Base-by-base conservation (phyloP, 345 rosid species). In the Pistacia integerrima region DNA sequence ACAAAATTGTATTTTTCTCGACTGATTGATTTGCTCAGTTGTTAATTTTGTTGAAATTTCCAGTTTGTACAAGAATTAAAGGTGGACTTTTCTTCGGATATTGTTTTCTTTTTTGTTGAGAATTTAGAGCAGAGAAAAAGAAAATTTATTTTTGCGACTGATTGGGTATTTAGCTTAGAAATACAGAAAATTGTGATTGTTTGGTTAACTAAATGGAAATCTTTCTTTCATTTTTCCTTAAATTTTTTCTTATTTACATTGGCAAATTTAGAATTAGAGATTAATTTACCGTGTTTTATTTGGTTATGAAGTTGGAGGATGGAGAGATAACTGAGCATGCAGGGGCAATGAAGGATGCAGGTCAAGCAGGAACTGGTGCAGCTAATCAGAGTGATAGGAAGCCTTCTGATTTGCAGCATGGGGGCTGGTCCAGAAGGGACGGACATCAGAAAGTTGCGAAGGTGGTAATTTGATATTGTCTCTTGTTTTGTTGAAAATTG, bases 371-470 rank as follows among this genome's bases (percentile, higher is more conserved):
- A 64, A 74, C 77, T 59, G 87, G 38, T 6, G 46, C 35, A 7
- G 74, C 70, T 41, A 73, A 78, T 74, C 87, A 73, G 65, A 81
- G 66, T 68, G 90, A 84, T 54, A 81, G 67, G 75, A 86, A 83
- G 82, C 84, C 73, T 41, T 79, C 81, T 35, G 78, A 73, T 56
- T 67, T 73, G 64, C 88, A 64, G 69, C 90, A 78, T 54, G 74
- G 89, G 63, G 78, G 82, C 56, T 85, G 92, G 92, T 58, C 84
- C 3, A 84, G 89, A 83, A 90, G 93, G 72, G 93, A 93, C 75
- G 80, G 76, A n/a, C 81, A 75, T 76, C 90, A 75, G 68, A 85
- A 88, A 87, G 76, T 80, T 64, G 61, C 33, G 25, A 90, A 77
- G 82, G 87, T 68, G 92, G 98, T 93, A 77, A 44, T 25, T 25